phyloP scores from a whole-genome alignment of 148 eudicot species.

The Beta vulgaris region DNA sequence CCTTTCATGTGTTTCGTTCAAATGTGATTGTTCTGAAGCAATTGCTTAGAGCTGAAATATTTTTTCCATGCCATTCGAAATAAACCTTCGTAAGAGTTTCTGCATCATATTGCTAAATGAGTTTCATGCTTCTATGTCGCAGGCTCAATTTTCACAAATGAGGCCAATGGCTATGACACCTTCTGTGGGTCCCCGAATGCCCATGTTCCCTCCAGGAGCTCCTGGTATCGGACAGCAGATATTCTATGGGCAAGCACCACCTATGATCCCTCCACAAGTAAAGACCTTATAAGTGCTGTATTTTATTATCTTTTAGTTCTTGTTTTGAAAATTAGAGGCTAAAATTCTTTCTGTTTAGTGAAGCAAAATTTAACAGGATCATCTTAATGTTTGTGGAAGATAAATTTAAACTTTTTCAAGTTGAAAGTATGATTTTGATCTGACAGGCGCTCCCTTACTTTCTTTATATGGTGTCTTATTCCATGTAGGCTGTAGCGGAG shows the following conservation, averaged over 20 bases:
- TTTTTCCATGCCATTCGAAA: too few relatives aligned
- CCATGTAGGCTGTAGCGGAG: too few relatives aligned
- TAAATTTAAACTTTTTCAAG: too few relatives aligned
- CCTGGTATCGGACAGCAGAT: conserved; percentile 85
- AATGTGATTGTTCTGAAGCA: too few relatives aligned
- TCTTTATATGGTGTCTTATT: too few relatives aligned
- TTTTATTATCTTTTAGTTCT: too few relatives aligned
- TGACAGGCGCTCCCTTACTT: too few relatives aligned
- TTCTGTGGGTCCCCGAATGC: conserved; percentile 76
- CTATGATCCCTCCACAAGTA: conserved; percentile 83
- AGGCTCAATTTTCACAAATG: conserved; percentile 96
- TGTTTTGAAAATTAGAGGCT: neutral
- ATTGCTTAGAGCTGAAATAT: too few relatives aligned
- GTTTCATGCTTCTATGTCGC: conserved; percentile 2
- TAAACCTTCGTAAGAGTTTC: neutral
- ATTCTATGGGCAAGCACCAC: conserved; percentile 78
- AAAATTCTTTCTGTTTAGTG: neutral
- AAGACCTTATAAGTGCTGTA: neutral
- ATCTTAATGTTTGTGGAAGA: too few relatives aligned
- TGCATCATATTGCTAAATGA: neutral
- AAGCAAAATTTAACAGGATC: too few relatives aligned
- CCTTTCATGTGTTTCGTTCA: too few relatives aligned
- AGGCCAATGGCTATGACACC: conserved; percentile 73
- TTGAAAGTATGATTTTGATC: too few relatives aligned
- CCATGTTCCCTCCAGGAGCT: conserved; percentile 84